phyloP scores from a whole-genome alignment of 2,329 filamentous ascomycete genomes.

The Aplosporella prunicola region DNA sequence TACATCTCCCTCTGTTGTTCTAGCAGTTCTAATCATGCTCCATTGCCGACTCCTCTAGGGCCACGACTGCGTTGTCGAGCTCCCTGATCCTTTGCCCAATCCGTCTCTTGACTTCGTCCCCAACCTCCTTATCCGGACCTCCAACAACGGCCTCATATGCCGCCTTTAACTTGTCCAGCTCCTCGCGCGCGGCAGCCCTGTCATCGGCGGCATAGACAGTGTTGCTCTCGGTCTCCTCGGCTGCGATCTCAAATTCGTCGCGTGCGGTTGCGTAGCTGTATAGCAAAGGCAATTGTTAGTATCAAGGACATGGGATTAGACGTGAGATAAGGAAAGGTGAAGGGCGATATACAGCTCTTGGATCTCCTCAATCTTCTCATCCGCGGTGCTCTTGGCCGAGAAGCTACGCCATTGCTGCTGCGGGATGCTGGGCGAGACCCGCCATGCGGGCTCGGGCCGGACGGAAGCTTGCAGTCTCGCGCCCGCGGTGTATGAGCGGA shows the following conservation, averaged over 20 bases:
- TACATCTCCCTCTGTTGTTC: too few relatives aligned
- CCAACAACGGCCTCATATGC: slow-evolving; percentile 37
- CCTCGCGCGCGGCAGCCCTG: slow-evolving; percentile 43
- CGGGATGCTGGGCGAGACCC: slow-evolving; percentile 5
- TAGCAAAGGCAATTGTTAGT: not conserved
- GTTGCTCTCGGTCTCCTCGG: slow-evolving; percentile 44
- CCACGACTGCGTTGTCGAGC: slow-evolving; percentile 42
- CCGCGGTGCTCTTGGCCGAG: slow-evolving; percentile 12
- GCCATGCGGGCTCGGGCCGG: too few relatives aligned
- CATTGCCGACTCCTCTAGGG: slow-evolving; percentile 41
- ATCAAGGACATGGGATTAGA: not conserved
- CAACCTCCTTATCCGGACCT: slow-evolving; percentile 32
- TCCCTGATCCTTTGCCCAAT: slow-evolving; percentile 44
- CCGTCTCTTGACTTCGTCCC: slow-evolving; percentile 42
- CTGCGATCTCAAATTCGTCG: slow-evolving; percentile 42
- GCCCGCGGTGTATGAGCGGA: not conserved
- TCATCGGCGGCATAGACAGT: slow-evolving; percentile 48
- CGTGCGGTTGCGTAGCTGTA: slow-evolving; percentile 25
- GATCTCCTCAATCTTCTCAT: slow-evolving; percentile 26
- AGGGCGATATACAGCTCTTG: slow-evolving; percentile 20
- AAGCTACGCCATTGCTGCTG: slow-evolving; percentile 2
- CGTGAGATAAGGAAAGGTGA: too few relatives aligned
- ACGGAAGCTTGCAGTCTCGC: not conserved
- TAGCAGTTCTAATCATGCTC: slow-evolving; percentile 1
- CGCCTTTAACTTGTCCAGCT: slow-evolving; percentile 40